Evolutionary conservation across 2,329 filamentous ascomycete genomes (phyloP).

Genomic region (Cadophora luteo-olivacea): DNA sequence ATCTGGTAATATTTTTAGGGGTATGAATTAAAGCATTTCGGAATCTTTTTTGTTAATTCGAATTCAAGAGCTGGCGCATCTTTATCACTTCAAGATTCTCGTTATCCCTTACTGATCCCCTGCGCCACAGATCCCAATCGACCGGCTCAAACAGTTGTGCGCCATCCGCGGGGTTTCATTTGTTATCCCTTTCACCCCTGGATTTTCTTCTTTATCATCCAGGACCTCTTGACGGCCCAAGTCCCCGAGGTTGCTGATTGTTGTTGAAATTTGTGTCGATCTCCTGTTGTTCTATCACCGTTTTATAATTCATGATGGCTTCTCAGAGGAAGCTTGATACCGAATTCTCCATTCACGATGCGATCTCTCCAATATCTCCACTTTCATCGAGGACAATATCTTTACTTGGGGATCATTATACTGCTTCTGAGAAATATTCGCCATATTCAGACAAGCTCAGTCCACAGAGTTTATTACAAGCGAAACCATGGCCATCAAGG

Average conservation of each 20-base stretch:
- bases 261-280: constrained; percentile 2
- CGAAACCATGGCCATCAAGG: constrained; percentile 36
- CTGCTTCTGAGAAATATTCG: constrained; percentile 27
- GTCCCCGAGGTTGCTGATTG: constrained; percentile 1
- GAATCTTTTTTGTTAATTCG: not conserved
- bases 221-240: constrained; percentile 15
- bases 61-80: not conserved
- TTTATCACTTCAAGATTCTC: not conserved
- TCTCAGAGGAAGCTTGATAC: constrained; percentile 15
- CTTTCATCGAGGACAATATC: constrained; percentile 22
- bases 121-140: constrained; percentile 23
- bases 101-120: constrained; percentile 5
- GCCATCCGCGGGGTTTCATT: constrained; percentile 29
- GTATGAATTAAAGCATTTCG: not conserved
- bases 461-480: constrained; percentile 30
- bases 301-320: constrained; percentile 17
- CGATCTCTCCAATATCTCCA: constrained; percentile 18
- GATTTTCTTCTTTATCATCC: constrained; percentile 15
- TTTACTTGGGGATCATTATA: constrained; percentile 17
- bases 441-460: constrained; percentile 22
- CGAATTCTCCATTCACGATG: constrained; percentile 7
- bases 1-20: not conserved
- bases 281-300: constrained; percentile 6
- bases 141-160: constrained; percentile 28
- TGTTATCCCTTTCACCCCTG: constrained; percentile 14